These are phyloP conservation scores for Nasturtium officinale DNA, from an alignment of 345 rosid species.

Conservation along the genomic window DNA sequence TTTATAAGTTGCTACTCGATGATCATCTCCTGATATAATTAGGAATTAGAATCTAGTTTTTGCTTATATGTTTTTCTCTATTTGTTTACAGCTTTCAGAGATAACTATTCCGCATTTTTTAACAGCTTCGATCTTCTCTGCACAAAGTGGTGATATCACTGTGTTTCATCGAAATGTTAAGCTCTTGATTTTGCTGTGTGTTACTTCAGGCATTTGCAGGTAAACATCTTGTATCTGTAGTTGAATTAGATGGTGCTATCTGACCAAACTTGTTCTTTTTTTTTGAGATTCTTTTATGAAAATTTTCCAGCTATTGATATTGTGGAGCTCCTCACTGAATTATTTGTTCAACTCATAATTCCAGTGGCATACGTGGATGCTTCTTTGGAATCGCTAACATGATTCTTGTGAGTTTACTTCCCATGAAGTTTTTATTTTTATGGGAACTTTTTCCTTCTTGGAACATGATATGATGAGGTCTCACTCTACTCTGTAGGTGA, in stretches of 20 bases:
- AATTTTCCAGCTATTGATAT: slow-evolving; percentile 17
- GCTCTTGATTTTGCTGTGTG: slow-evolving; percentile 68
- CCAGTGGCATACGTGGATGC: slow-evolving; percentile 94
- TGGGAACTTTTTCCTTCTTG: neutral
- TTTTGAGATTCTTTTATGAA: slow-evolving; percentile 8
- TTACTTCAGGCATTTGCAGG: slow-evolving; percentile 93
- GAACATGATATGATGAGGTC: slow-evolving; percentile 12
- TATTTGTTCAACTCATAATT: slow-evolving; percentile 43
- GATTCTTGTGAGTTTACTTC: slow-evolving; percentile 83
- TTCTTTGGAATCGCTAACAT: slow-evolving; percentile 93
- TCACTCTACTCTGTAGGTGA: slow-evolving; percentile 58
- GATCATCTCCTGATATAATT: neutral
- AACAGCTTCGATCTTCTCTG: slow-evolving; percentile 93
- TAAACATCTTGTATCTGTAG: slow-evolving; percentile 63
- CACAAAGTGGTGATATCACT: slow-evolving; percentile 69
- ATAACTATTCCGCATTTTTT: slow-evolving; percentile 83
- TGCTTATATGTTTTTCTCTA: slow-evolving; percentile 26
- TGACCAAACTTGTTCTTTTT: neutral
- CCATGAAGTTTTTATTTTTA: neutral
- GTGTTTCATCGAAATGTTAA: slow-evolving; percentile 76
- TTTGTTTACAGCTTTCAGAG: slow-evolving; percentile 77
- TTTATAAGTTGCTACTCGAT: neutral
- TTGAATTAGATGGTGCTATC: slow-evolving; percentile 19
- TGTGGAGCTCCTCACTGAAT: slow-evolving; percentile 41
- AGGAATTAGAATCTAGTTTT: slow-evolving; percentile 9